phyloP scores from a whole-genome alignment of 306 rosid species.

The Sicyos edulis region DNA sequence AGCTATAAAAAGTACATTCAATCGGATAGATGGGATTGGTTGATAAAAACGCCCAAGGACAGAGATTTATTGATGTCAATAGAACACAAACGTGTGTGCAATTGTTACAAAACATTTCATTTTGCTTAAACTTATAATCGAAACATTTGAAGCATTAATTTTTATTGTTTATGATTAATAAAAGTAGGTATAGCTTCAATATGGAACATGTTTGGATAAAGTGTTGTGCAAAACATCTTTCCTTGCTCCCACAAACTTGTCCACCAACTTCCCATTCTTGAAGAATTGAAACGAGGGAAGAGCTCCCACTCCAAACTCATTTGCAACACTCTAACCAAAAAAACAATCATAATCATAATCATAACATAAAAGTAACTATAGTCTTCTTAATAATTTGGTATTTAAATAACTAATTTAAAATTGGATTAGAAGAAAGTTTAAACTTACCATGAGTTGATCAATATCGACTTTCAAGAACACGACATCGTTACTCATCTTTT shows the following conservation, averaged over 20 bases:
- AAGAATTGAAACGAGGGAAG: constrained; percentile 75
- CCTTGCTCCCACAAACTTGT: constrained; percentile 65
- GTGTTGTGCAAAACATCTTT: constrained; percentile 38
- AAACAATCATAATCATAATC: neutral
- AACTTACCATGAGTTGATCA: constrained; percentile 68
- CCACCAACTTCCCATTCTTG: constrained; percentile 60
- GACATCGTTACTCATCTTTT: constrained; percentile 27
- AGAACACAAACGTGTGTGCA: neutral
- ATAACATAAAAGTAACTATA: no score
- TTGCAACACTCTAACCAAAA: constrained; percentile 37
- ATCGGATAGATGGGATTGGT: neutral
- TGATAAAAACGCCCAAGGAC: no score
- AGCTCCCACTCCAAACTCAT: constrained; percentile 52
- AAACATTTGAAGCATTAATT: neutral
- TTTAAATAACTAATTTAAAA: no score
- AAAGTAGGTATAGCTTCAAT: no score
- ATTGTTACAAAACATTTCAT: neutral
- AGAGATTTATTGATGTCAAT: neutral
- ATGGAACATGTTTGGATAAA: constrained; percentile 34
- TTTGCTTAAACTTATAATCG: neutral
- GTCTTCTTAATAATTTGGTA: no score
- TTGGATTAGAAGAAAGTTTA: no score
- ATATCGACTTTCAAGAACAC: constrained; percentile 75
- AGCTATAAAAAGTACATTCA: no score
- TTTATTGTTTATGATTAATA: no score